Conservation (phyloP, 768 basidiomycete genomes). For the Tubosaeta brunneosetosa region DNA sequence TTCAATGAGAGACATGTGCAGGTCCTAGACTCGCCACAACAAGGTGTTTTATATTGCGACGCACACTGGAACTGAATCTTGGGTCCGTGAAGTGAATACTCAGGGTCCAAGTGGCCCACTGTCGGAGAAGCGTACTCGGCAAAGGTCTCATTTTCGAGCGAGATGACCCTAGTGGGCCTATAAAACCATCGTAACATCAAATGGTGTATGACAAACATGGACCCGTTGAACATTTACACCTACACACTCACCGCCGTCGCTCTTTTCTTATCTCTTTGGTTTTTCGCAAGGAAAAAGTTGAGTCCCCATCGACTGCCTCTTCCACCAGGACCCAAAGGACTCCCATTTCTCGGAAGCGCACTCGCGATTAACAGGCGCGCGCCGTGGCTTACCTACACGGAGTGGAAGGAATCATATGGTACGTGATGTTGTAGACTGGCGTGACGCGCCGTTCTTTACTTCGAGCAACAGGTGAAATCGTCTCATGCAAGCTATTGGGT, state of each 20-base stretch:
- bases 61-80: too few relatives aligned
- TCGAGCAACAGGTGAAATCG: slow-evolving; percentile 14
- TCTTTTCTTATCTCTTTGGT: neutral
- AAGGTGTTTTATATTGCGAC: too few relatives aligned
- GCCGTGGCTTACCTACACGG: slow-evolving; percentile 30
- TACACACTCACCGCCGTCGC: neutral
- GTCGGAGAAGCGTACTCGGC: too few relatives aligned
- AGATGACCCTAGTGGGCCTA: neutral
- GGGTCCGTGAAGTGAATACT: too few relatives aligned
- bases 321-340: slow-evolving; percentile 28
- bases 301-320: slow-evolving; percentile 16
- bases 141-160: neutral
- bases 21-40: too few relatives aligned
- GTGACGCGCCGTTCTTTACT: neutral
- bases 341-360: slow-evolving; percentile 25
- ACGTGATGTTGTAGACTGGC: slow-evolving; percentile 1
- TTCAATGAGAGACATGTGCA: neutral
- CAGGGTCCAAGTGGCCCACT: too few relatives aligned
- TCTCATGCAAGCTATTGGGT: slow-evolving; percentile 18
- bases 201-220: slow-evolving; percentile 4
- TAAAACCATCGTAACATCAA: neutral
- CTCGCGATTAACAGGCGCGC: slow-evolving; percentile 20
- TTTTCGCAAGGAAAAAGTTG: slow-evolving; percentile 4
- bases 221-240: neutral
- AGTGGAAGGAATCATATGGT: slow-evolving; percentile 32